Base-by-base conservation (phyloP, 2,329 filamentous ascomycete genomes). In the Bipolaris gigantea region DNA sequence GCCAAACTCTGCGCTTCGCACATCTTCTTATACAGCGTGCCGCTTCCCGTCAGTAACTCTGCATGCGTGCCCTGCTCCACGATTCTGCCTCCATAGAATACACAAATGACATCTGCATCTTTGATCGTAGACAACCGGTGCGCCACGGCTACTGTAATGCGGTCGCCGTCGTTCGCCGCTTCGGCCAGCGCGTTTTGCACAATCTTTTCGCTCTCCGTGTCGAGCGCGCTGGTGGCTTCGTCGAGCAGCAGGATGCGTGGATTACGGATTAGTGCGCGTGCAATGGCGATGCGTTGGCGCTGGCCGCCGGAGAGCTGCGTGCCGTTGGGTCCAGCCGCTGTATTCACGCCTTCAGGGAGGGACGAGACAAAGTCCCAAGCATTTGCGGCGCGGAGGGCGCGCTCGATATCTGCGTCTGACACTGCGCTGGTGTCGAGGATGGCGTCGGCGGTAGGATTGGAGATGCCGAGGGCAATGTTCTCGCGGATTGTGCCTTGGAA, bases 91-190 rank as follows among this genome's bases (percentile, higher is more conserved):
- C 89, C 86, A 73, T 95, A 90, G 71, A 97, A 92, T 7, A 97
- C 92, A 62, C 93, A 96, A 67, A 97, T 96, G 48, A 92, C 77
- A 71, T 97, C 92, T 1, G 92, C 92, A 72, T 93, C 92, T 72
- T 95, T 90, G 58, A 96, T 96, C 0, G 92, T 96, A 66, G 86
- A 90, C 15, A 97, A 78, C 19, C 89, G 79, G 69, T 92, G 89
- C 1, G 89, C 89, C 4, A 92, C 87, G 0, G 87, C 87, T 4
- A 92, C 76, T 61, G 88, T 89, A 3, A 89, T 83, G 16, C 55
- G 38, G n/a, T 53, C 30, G 48, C 73, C 64, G 2, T 65, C 59
- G 6, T 47, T 47, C 13, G 71, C 61, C 15, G 71, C 74, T 27
- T 67, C 67, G 2, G 59, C 63, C 21, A 77, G 56, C 2, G 74